Evolutionary conservation across 2,329 filamentous ascomycete genomes (phyloP), one percentile per base, ranked within the genome.

Genomic region (Didymella glomerata): DNA sequence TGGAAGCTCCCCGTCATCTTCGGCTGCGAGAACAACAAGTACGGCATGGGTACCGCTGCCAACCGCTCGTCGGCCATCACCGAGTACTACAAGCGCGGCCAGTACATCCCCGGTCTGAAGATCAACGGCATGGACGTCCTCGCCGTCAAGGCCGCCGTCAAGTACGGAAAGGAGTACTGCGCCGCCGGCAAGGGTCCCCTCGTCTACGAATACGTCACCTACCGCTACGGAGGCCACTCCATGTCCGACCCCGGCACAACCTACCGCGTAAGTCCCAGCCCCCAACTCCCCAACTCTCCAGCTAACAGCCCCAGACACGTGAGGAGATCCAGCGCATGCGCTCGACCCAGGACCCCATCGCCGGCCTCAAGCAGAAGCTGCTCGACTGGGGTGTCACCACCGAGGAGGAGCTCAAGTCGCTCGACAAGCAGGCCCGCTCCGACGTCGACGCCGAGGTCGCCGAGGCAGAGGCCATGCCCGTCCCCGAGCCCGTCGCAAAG

Each of bases 261-360:
- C 74, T 99, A 99, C 90, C 90, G 93, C 80, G 77, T 79, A 69
- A 68, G 77, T 44, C 24, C 24, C 6, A 2, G 1, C 4, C 65
- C 5, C 14, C 18, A 25, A 9, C 27, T 24, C 8, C 2, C 6
- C 7, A 46, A 36, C 13, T 14, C 4, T 22, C 4, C 25, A 13
- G 28, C 10, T 34, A 51, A 14, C n/a, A 38, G 22, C 71, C 13
- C 20, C 50, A 81, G 79, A 97, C 94, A 71, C 93, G 95, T 82
- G 95, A 99, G 85, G 95, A 99, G 84, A 97, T 99, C 77, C 94
- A 97, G 86, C 93, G 94, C 81, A 99, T 99, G 95, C 92, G 95
- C 76, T 96, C 91, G 73, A 99, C 95, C 82, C 92, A 98, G 83
- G 95, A 99, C 83, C 93, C 95, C 69, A 99, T 99, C 76, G 93